Base-by-base conservation (phyloP, 768 basidiomycete species). In the Rickenella mellea region DNA sequence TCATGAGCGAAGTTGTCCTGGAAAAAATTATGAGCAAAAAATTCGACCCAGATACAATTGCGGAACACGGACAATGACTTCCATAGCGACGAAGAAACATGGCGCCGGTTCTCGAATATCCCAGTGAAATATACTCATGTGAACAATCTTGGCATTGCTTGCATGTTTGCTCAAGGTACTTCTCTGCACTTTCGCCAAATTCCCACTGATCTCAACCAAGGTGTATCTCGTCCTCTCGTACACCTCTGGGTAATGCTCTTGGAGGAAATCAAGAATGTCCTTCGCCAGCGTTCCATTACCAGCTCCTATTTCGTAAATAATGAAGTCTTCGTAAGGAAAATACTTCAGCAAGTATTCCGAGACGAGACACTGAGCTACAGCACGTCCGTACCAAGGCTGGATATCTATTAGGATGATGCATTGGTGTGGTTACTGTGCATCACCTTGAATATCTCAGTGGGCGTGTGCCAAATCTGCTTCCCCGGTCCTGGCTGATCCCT, bases 1-100 rank as follows among this genome's bases (percentile, higher is more conserved):
- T 99, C 96, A 56, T 98, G 94, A 1, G 91, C 83, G 52, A 97
- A 94, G 60, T 99, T 99, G 62, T 98, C 94, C 84, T 90, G 41
- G 4, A 42, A 10, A 25, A 24, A 4, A 29, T 43, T 28, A 26
- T 22, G 37, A 15, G 40, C 46, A 25, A 42, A 40, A 21, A 33
- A 40, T 42, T 31, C 12, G 21, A 36, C 36, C 11, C 42, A 40
- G 15, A 12, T 19, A n/a, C 17, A 9, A 42, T 24, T 22, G 15
- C 20, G 21, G n/a, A 36, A 10, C 3, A 74, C 86, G 66, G 59
- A 92, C 88, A 43, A 96, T 74, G 26, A 99, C 96, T 66, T 99
- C 96, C 70, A 97, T 76, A 2, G 91, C 93, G 19, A 99, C 59
- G 53, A 99, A 82, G 59, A 84, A 97, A 61, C 94, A 97, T 28